Percentiles rank a stretch among this genome's conserved stretches.
Evolutionary conservation across 2,329 filamentous ascomycete genomes (phyloP).

Genomic region (Fusarium tupiense): DNA sequence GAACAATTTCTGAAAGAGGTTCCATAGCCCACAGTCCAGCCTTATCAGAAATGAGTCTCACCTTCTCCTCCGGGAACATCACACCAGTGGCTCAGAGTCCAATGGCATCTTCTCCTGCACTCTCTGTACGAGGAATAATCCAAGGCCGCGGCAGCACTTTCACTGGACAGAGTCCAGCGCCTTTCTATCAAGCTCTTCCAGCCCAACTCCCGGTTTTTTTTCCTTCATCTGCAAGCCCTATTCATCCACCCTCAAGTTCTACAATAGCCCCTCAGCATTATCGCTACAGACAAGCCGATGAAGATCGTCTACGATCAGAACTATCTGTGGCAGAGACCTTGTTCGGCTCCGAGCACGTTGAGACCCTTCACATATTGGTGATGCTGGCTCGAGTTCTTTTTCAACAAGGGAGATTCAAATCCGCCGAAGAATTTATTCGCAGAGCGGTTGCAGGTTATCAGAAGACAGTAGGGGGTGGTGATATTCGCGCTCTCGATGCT

Average conservation of each 20-base stretch:
- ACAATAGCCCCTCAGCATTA: rapidly evolving
- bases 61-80: rapidly evolving
- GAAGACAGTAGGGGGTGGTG: rapidly evolving
- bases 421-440: background rate
- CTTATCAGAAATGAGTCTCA: background rate
- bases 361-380: rapidly evolving
- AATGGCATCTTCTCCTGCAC: rapidly evolving
- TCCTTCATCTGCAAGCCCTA: rapidly evolving
- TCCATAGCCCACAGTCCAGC: background rate
- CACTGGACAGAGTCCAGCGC: background rate
- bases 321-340: background rate
- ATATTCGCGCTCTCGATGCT: background rate
- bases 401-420: rapidly evolving
- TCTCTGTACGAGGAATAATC: rapidly evolving
- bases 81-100: background rate
- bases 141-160: background rate
- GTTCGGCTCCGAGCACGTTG: background rate
- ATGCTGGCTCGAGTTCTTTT: rapidly evolving
- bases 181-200: rapidly evolving
- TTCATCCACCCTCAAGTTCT: rapidly evolving
- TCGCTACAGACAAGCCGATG: background rate
- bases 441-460: background rate
- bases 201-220: rapidly evolving
- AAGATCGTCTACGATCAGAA: background rate
- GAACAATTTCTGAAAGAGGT: background rate